A percentile compares a stretch with the other conserved stretches of the same genome.
These are phyloP conservation scores for Pholiota microspora DNA, from an alignment of 768 basidiomycete genomes.

Conservation along the genomic window DNA sequence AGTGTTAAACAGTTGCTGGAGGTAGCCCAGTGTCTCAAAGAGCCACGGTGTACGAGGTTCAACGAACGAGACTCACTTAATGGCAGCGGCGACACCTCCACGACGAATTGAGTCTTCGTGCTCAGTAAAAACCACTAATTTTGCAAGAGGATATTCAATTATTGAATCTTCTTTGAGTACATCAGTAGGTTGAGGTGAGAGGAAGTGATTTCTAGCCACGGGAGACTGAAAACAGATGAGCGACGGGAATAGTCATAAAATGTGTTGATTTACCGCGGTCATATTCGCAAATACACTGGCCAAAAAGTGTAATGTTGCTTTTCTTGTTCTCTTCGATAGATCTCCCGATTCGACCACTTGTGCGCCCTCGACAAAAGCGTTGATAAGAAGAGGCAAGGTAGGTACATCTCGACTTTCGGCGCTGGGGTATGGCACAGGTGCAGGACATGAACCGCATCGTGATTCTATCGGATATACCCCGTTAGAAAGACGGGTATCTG, in stretches of 20 bases:
- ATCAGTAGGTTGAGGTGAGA: constrained; percentile 62
- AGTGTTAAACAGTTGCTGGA: constrained; percentile 12
- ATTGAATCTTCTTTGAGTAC: constrained; percentile 38
- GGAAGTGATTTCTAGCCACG: constrained; percentile 75
- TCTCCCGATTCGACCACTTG: constrained; percentile 48
- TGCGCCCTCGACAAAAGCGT: constrained; percentile 83
- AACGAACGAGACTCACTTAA: constrained; percentile 66
- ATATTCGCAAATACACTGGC: constrained; percentile 94
- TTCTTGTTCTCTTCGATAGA: constrained; percentile 49
- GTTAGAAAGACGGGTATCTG: constrained; percentile 44
- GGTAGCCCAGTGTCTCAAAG: too few species aligned
- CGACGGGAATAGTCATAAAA: background rate
- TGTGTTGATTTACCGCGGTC: constrained; percentile 53
- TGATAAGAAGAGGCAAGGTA: constrained; percentile 81
- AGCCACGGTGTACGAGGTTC: too few species aligned
- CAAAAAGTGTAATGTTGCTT: constrained; percentile 86
- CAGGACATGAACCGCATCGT: constrained; percentile 73
- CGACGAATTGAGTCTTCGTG: constrained; percentile 84
- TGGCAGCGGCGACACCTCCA: constrained; percentile 81
- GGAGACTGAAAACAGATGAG: constrained; percentile 50
- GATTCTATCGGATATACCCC: constrained; percentile 74
- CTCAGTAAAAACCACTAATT: constrained; percentile 85
- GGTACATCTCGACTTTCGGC: constrained; percentile 50
- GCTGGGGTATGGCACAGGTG: constrained; percentile 70
- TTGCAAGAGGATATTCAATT: constrained; percentile 79